Percentiles rank a stretch among this genome's conserved stretches.
Conservation (phyloP, 2,329 filamentous ascomycete species). For the Hymenoscyphus occultus region DNA sequence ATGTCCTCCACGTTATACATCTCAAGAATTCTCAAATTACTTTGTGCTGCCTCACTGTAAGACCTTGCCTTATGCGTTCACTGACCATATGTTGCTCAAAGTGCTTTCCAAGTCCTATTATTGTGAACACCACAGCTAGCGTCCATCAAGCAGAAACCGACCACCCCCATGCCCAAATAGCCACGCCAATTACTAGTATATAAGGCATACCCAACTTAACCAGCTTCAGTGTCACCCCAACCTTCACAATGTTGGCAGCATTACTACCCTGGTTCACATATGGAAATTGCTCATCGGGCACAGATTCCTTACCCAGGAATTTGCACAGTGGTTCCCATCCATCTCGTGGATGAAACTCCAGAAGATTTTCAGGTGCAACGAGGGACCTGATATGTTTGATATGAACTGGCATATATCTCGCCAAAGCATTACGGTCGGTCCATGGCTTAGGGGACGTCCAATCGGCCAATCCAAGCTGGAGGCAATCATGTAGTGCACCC, state of each 20-base stretch:
- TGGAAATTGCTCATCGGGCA: neutral
- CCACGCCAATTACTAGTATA: neutral
- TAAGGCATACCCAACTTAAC: neutral
- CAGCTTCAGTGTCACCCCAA: neutral
- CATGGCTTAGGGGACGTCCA: neutral
- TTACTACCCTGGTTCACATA: neutral
- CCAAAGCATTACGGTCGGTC: neutral
- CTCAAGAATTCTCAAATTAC: too few species aligned
- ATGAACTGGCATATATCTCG: neutral
- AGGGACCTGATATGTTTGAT: neutral
- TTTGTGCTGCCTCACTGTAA: too few species aligned
- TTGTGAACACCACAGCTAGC: neutral
- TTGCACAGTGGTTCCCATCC: neutral
- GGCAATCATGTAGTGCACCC: neutral
- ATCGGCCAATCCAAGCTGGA: neutral
- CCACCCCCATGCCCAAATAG: neutral
- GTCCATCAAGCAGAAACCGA: neutral
- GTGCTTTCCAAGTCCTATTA: too few species aligned
- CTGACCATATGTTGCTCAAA: too few species aligned
- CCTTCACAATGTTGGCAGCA: neutral
- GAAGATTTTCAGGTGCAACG: neutral
- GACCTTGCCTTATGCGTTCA: too few species aligned
- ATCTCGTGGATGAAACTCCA: neutral
- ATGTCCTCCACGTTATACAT: too few species aligned
- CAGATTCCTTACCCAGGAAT: neutral